phyloP scores from a whole-genome alignment of 2,329 filamentous ascomycete genomes.

The Nemania sp. region DNA sequence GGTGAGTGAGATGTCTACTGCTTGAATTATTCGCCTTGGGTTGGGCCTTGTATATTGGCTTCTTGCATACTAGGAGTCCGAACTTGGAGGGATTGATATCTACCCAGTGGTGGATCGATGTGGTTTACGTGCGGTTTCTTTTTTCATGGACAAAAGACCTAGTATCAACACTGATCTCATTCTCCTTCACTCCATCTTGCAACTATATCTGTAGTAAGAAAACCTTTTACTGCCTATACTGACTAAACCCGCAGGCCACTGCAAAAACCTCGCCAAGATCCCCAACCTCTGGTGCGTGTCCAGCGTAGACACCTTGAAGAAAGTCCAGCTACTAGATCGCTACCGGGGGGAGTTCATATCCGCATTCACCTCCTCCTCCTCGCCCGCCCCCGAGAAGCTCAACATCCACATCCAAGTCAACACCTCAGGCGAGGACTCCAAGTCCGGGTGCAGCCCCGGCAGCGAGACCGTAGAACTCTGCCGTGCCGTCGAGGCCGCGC shows the following conservation, averaged over 20 bases:
- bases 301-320: slow-evolving; percentile 88
- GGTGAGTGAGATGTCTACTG: slow-evolving; percentile 54
- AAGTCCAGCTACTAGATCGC: slow-evolving; percentile 84
- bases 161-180: neutral
- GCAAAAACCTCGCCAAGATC: slow-evolving; percentile 85
- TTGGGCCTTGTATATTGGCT: neutral
- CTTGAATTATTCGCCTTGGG: neutral
- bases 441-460: slow-evolving; percentile 82
- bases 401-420: slow-evolving; percentile 93
- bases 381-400: slow-evolving; percentile 58
- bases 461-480: slow-evolving; percentile 73
- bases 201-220: neutral
- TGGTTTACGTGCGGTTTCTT: neutral
- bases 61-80: neutral
- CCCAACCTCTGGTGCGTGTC: slow-evolving; percentile 93
- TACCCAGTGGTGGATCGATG: neutral
- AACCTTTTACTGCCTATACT: neutral
- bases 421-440: slow-evolving; percentile 87
- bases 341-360: slow-evolving; percentile 72
- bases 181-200: neutral
- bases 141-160: neutral
- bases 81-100: neutral
- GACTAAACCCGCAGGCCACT: slow-evolving; percentile 75
- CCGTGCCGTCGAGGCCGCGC: slow-evolving; percentile 71
- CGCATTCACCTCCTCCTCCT: slow-evolving; percentile 43